Evolutionary conservation across 768 basidiomycete species (phyloP), one percentile per base, ranked within the genome.

Genomic region (Phanerochaete sordida): DNA sequence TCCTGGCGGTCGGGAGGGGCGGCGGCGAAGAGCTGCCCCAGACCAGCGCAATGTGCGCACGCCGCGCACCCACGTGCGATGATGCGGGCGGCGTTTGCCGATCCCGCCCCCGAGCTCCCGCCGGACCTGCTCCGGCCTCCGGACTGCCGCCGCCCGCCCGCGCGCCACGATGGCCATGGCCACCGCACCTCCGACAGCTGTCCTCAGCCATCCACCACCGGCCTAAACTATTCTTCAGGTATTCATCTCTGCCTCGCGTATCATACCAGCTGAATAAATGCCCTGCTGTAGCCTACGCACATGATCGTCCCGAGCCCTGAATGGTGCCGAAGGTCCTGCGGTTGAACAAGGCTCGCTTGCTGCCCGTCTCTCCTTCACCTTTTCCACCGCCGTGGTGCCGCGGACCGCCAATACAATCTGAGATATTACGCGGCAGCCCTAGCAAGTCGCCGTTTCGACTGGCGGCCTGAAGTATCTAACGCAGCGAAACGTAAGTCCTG

Each of bases 1-100:
- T 58, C 52, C 57, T 35, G 39, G 53, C 52, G 61, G 61, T 59
- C 61, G 61, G 52, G 54, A 56, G 52, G 59, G 51, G 35, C 53
- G 35, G 13, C 53, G 53, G 19, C 27, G 37, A 15, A 21, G 53
- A 48, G 24, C 23, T 9, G 27, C 47, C 44, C 16, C 24, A 12
- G 47, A 19, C 8, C 30, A 51, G 37, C 51, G 33, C 30, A 19
- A 24, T 37, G n/a, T 37, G 49, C 51, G 53, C 53, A 54, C 5
- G 12, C 7, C 27, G 53, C 37, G 53, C 30, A 19, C 50, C 3
- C 35, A 54, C 53, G 53, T 54, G 53, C 37, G 35, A 43, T 43
- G 53, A 51, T 43, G 37, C 16, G 11, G 31, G 27, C 43, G 21
- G 7, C 30, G 30, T 35, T 30, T 13, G 33, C 21, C 4, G 31